Conservation (phyloP, 208 protist genomes). For the Leishmania guyanensis region DNA sequence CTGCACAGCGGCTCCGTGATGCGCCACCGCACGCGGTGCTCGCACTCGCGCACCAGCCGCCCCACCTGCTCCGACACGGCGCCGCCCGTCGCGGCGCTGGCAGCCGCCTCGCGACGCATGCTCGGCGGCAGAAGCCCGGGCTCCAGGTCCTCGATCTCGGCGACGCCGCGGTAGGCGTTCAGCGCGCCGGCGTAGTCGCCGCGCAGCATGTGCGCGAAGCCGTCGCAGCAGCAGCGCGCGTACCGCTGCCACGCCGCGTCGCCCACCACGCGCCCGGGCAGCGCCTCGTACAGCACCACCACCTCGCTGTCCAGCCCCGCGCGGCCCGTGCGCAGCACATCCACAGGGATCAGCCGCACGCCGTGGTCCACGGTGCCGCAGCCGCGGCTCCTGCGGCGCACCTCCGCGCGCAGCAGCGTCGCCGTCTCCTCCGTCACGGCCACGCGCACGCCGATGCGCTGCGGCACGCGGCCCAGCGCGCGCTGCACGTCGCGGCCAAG, state of each 20-base stretch:
- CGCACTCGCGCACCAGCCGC: constrained; percentile 27
- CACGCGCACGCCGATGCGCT: constrained; percentile 27
- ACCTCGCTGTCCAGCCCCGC: constrained; percentile 16
- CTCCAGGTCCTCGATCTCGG: constrained; percentile 21
- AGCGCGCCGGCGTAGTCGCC: constrained; percentile 42
- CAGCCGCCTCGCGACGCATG: constrained; percentile 19
- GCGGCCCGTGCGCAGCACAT: constrained; percentile 23
- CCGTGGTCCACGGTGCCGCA: constrained; percentile 27
- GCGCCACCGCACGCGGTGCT: neutral
- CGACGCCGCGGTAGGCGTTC: constrained; percentile 22
- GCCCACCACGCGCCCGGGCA: constrained; percentile 16
- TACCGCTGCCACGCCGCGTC: constrained; percentile 33
- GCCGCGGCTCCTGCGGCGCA: neutral
- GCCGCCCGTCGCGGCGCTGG: constrained; percentile 8
- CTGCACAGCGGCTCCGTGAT: constrained; percentile 3
- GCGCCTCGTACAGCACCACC: constrained; percentile 35
- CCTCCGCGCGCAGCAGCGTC: constrained; percentile 29
- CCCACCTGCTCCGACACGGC: constrained; percentile 20
- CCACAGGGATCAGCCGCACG: constrained; percentile 40
- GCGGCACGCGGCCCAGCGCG: constrained; percentile 29
- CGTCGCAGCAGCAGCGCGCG: constrained; percentile 21
- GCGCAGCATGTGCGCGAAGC: constrained; percentile 41
- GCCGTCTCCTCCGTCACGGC: constrained; percentile 50
- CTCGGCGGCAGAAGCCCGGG: constrained; percentile 11
- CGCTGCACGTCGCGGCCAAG: constrained; percentile 35